A percentile compares a stretch with the other conserved stretches of the same genome.
Conservation (phyloP, 192 early-diverging fungal species). For the Spinellus fusiger region DNA sequence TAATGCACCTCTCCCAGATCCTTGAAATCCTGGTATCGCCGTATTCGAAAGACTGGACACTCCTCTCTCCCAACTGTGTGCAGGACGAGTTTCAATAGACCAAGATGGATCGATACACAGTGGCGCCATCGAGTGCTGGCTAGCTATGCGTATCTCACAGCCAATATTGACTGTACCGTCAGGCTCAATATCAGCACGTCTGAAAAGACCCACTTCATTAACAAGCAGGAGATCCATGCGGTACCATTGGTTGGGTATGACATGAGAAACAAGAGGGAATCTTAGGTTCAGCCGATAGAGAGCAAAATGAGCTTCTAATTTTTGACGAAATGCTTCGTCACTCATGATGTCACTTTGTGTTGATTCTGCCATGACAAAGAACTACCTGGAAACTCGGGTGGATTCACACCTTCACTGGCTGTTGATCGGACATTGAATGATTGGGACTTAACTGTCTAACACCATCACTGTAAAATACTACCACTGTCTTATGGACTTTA, state of each 20-base stretch:
- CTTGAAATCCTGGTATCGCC: constrained; percentile 14
- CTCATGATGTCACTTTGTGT: neutral
- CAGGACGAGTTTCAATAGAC: constrained; percentile 10
- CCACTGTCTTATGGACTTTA: too few species aligned
- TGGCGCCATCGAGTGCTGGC: neutral
- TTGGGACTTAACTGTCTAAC: too few species aligned
- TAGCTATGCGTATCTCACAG: constrained; percentile 8
- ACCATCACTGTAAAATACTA: too few species aligned
- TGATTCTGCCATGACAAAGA: neutral
- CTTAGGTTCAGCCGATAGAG: constrained; percentile 23
- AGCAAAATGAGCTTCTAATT: constrained; percentile 24
- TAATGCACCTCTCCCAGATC: constrained; percentile 18
- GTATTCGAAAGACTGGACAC: neutral
- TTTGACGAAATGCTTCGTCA: constrained; percentile 24
- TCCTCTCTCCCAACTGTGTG: neutral
- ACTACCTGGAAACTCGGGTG: neutral
- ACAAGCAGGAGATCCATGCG: constrained; percentile 24
- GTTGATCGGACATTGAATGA: too few species aligned
- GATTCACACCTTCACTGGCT: neutral
- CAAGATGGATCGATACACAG: neutral
- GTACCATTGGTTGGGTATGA: constrained; percentile 18
- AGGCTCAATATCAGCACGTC: constrained; percentile 16
- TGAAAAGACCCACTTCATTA: constrained; percentile 30
- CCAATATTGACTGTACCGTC: constrained; percentile 12
- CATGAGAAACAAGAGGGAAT: constrained; percentile 5